These are phyloP conservation scores for Geopyxis carbonaria DNA, from an alignment of 495 filamentous ascomycete genomes.

Conservation along the genomic window DNA sequence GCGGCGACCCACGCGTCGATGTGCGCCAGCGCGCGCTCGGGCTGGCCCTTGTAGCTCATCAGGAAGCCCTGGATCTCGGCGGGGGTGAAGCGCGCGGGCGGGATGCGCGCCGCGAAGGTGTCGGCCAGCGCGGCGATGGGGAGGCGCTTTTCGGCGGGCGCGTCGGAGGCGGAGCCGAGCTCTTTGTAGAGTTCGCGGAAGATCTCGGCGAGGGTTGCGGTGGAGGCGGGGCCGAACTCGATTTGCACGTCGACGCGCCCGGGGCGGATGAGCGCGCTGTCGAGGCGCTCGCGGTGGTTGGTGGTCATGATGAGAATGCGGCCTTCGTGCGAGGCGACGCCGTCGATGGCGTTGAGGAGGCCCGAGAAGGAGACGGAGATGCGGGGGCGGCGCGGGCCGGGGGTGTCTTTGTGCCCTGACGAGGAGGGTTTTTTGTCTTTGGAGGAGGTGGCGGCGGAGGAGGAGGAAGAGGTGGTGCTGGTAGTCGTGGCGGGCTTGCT, in stretches of 20 bases:
- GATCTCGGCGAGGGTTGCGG: conserved; percentile 17
- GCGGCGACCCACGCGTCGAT: conserved; percentile 33
- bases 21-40: conserved; percentile 32
- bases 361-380: conserved; percentile 46
- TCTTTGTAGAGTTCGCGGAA: conserved; percentile 21
- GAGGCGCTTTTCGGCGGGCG: too few relatives aligned
- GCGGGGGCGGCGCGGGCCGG: conserved; percentile 8
- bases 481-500: background rate
- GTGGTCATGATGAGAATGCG: conserved; percentile 74
- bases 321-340: conserved; percentile 60
- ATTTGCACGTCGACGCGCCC: conserved; percentile 64
- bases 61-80: conserved; percentile 53
- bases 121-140: too few relatives aligned
- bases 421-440: conserved; percentile 15
- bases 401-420: background rate
- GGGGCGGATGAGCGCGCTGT: conserved; percentile 57
- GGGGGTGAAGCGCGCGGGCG: conserved; percentile 40
- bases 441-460: conserved; percentile 3
- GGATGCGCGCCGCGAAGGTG: conserved; percentile 36
- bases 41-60: conserved; percentile 37
- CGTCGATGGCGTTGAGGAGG: conserved; percentile 64
- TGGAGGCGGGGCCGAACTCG: conserved; percentile 38
- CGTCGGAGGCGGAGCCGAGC: too few relatives aligned
- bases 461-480: conserved; percentile 1
- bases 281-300: conserved; percentile 59